Evolutionary conservation across 2,329 filamentous ascomycete genomes (phyloP).

Genomic region (Daldinia sp.): DNA sequence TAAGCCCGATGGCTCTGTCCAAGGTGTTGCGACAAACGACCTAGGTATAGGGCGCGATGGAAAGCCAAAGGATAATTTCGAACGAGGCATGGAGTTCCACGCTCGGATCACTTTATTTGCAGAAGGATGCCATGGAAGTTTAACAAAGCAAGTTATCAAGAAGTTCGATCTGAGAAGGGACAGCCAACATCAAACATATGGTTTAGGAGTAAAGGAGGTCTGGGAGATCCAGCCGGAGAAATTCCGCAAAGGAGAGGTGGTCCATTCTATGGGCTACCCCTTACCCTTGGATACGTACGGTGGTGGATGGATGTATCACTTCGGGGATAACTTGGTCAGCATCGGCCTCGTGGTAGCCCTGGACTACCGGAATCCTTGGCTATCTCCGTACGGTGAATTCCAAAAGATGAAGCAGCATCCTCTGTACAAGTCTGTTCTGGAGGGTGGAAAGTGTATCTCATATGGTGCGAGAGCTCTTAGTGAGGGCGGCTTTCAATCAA

Average conservation of each 20-base stretch:
- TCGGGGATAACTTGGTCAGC: conserved; percentile 94
- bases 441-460: conserved; percentile 96
- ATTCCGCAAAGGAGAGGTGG: conserved; percentile 84
- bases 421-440: conserved; percentile 84
- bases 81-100: conserved; percentile 98
- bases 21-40: conserved; percentile 95
- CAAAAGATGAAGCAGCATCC: conserved; percentile 99
- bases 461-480: conserved; percentile 92
- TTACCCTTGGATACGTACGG: conserved; percentile 90
- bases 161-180: conserved; percentile 91
- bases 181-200: conserved; percentile 94
- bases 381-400: conserved; percentile 95
- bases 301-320: conserved; percentile 99
- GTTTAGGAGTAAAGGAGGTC: conserved; percentile 92
- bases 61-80: conserved; percentile 87
- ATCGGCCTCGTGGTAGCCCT: conserved; percentile 91
- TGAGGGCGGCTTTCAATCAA: conserved; percentile 96
- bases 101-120: conserved; percentile 89
- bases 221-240: conserved; percentile 96
- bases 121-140: conserved; percentile 93
- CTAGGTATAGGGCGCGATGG: conserved; percentile 84
- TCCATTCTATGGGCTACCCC: conserved; percentile 93
- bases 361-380: conserved; percentile 96
- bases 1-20: conserved; percentile 83
- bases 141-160: conserved; percentile 94